Percentiles rank a stretch among this genome's conserved stretches.
These are phyloP conservation scores for Penicillium simplicissimum DNA, from an alignment of 495 filamentous ascomycete species.

Conservation along the genomic window DNA sequence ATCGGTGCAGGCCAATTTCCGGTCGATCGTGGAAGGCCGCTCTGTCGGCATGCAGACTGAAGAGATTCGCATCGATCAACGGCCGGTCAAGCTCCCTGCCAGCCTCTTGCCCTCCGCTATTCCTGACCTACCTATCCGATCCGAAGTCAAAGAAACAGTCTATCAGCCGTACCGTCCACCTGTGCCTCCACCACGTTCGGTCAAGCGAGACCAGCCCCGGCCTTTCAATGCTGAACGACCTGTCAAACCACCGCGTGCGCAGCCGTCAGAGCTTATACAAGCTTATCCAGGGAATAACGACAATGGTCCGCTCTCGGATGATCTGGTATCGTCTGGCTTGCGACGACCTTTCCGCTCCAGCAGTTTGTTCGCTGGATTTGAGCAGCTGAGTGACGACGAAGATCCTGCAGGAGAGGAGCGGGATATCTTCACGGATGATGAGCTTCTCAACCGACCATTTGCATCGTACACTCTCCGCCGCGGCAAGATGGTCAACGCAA, in stretches of 20 bases:
- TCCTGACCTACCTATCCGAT: constrained; percentile 37
- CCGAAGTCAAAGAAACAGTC: constrained; percentile 22
- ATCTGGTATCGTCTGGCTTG: constrained; percentile 52
- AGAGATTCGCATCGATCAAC: constrained; percentile 75
- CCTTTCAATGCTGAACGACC: constrained; percentile 12
- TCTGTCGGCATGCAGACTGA: constrained; percentile 81
- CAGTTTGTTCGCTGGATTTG: constrained; percentile 84
- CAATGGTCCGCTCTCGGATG: constrained; percentile 68
- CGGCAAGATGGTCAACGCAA: constrained; percentile 43
- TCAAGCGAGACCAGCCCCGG: constrained; percentile 25
- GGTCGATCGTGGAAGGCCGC: constrained; percentile 35
- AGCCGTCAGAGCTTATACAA: constrained; percentile 52
- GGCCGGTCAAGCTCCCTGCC: constrained; percentile 70
- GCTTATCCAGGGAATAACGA: constrained; percentile 82
- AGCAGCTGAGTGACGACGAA: constrained; percentile 58
- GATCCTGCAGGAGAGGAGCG: constrained; percentile 34
- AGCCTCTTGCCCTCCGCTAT: constrained; percentile 74
- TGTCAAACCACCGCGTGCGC: constrained; percentile 24
- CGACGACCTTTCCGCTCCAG: constrained; percentile 73
- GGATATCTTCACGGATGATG: constrained; percentile 52
- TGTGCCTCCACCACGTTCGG: constrained; percentile 36
- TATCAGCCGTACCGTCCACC: constrained; percentile 38
- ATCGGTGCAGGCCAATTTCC: constrained; percentile 53
- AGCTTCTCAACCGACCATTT: constrained; percentile 46
- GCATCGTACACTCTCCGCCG: constrained; percentile 45